These are phyloP conservation scores for Asterophora lycoperdoides DNA, from an alignment of 768 basidiomycete species.

Conservation along the genomic window DNA sequence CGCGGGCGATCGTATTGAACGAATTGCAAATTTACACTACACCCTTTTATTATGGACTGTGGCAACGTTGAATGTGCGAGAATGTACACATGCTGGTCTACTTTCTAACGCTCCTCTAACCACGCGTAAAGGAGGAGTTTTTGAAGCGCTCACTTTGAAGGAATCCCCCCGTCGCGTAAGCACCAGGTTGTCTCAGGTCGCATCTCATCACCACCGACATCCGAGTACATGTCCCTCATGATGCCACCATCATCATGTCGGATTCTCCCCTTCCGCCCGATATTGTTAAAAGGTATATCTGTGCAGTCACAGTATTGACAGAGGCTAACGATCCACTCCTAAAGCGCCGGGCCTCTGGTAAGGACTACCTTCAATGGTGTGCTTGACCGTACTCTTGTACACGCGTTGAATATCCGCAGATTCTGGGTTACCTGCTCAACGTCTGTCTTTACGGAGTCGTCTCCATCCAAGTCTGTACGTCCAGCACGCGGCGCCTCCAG, in stretches of 20 bases:
- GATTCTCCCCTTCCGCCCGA: constrained; percentile 10
- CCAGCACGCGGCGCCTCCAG: neutral
- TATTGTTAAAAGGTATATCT: constrained; percentile 13
- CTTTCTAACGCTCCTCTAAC: too few species aligned
- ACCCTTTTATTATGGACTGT: too few species aligned
- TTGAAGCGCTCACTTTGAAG: too few species aligned
- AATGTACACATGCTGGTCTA: too few species aligned
- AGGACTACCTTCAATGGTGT: neutral
- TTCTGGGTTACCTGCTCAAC: constrained; percentile 28
- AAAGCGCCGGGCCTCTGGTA: constrained; percentile 21
- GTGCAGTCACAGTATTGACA: neutral
- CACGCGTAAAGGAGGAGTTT: too few species aligned
- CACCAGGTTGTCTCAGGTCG: too few species aligned
- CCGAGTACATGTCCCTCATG: neutral
- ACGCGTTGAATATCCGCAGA: constrained; percentile 10
- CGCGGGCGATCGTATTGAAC: too few species aligned
- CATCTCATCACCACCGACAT: too few species aligned
- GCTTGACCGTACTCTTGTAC: neutral
- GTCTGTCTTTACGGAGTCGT: constrained; percentile 28
- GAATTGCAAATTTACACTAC: too few species aligned
- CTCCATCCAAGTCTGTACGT: constrained; percentile 28
- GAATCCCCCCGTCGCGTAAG: too few species aligned
- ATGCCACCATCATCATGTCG: constrained; percentile 1
- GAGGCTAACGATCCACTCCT: neutral
- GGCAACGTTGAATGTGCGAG: too few species aligned